These are phyloP conservation scores for Dictyostelium firmibasis DNA, from an alignment of 78 protist genomes.

Conservation along the genomic window DNA sequence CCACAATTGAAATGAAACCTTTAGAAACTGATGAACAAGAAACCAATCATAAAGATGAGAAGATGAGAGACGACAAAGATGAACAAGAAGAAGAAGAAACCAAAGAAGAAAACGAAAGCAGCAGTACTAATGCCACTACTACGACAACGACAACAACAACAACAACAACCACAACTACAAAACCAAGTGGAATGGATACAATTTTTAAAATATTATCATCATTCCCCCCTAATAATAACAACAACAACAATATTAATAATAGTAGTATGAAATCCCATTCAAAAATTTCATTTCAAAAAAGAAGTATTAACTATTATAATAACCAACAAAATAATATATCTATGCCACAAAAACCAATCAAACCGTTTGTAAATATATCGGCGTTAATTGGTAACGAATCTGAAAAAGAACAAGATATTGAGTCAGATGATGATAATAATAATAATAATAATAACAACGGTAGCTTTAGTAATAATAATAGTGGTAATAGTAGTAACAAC, in stretches of 20 bases:
- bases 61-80: background rate
- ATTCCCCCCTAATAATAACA: background rate
- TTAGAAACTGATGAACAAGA: background rate
- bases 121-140: background rate
- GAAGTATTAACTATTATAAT: background rate
- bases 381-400: background rate
- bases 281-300: slow-evolving; percentile 1
- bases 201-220: background rate
- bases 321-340: background rate
- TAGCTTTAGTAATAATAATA: background rate
- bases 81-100: background rate
- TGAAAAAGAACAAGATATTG: background rate
- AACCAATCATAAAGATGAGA: background rate
- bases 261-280: background rate
- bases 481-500: background rate
- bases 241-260: background rate
- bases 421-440: background rate
- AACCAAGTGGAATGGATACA: background rate
- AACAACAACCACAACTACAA: background rate
- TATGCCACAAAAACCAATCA: background rate
- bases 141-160: background rate
- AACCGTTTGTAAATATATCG: background rate
- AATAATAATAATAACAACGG: too few species aligned
- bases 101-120: background rate
- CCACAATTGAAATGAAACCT: background rate